These are phyloP conservation scores for Phytopythium delawarense DNA, from an alignment of 352 stramenopile genomes.

Conservation along the genomic window DNA sequence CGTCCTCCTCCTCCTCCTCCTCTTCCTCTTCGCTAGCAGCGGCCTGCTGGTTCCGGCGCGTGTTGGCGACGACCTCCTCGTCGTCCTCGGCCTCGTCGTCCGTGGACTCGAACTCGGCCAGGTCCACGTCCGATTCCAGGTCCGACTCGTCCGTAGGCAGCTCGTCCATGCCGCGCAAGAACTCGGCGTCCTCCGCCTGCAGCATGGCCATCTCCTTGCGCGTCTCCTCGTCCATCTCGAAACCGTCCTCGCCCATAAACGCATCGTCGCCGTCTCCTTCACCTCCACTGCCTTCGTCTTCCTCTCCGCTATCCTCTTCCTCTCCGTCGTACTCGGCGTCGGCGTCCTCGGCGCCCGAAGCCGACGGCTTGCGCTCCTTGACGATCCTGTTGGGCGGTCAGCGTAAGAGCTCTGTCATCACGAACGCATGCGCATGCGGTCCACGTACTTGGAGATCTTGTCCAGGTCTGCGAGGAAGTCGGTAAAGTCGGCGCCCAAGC, in stretches of 20 bases:
- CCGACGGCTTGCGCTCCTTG: conserved; percentile 35
- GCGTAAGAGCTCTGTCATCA: neutral
- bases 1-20: conserved; percentile 13
- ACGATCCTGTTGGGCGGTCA: conserved; percentile 36
- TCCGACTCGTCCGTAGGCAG: conserved; percentile 82
- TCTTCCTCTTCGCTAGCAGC: conserved; percentile 11
- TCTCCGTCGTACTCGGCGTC: conserved; percentile 24
- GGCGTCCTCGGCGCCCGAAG: conserved; percentile 13
- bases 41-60: conserved; percentile 44
- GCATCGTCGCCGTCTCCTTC: conserved; percentile 10
- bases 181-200: conserved; percentile 78
- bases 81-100: conserved; percentile 42
- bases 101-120: conserved; percentile 62
- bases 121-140: conserved; percentile 57
- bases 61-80: conserved; percentile 46
- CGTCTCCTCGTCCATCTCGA: conserved; percentile 79
- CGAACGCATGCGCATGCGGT: neutral
- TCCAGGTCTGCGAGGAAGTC: conserved; percentile 73
- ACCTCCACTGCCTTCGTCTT: conserved; percentile 9
- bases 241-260: conserved; percentile 18
- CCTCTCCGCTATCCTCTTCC: conserved; percentile 16
- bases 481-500: conserved; percentile 75
- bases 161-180: conserved; percentile 80
- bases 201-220: conserved; percentile 68
- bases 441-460: conserved; percentile 61